These are phyloP conservation scores for Eucalyptus marginata DNA, from an alignment of 345 rosid genomes.

Conservation along the genomic window DNA sequence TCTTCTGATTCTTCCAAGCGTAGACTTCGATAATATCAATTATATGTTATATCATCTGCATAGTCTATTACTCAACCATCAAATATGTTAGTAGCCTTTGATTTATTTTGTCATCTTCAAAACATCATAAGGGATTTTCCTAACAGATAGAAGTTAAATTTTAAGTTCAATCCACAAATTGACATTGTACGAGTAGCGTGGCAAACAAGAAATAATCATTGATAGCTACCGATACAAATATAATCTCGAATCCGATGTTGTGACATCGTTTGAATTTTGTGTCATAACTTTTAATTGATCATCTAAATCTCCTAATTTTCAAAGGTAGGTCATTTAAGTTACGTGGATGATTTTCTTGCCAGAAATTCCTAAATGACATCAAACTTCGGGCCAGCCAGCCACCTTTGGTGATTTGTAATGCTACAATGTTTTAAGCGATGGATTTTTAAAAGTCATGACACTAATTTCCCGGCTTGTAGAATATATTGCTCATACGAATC, in stretches of 20 bases:
- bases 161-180: no score
- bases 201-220: not conserved
- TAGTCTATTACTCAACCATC: no score
- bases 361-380: not conserved
- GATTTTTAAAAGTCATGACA: not conserved
- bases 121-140: no score
- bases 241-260: not conserved
- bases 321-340: not conserved
- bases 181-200: no score
- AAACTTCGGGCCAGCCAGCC: fast-evolving
- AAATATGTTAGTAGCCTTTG: no score
- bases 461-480: not conserved
- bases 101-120: no score
- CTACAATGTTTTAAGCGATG: not conserved
- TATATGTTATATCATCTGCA: no score
- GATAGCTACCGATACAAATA: not conserved
- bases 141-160: not conserved
- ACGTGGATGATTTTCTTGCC: not conserved
- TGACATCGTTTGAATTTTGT: no score
- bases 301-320: not conserved
- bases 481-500: not conserved
- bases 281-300: not conserved
- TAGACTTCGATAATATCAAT: no score
- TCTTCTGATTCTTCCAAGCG: no score
- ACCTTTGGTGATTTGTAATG: not conserved